phyloP scores from a whole-genome alignment of 169 alveolate genomes.

The Eimeria praecox region DNA sequence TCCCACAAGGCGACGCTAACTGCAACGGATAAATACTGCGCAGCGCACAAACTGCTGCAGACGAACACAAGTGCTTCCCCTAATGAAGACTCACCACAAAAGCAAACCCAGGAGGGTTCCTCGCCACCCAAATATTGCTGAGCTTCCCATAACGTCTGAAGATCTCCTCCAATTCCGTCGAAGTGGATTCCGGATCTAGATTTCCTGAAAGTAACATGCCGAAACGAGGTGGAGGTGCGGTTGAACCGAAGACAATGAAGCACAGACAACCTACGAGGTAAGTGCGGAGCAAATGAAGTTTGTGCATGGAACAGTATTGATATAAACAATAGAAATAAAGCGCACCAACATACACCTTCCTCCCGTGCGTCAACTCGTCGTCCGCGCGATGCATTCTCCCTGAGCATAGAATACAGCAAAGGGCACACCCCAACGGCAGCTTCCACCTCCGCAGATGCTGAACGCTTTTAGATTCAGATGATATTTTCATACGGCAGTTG shows the following conservation, averaged over 20 bases:
- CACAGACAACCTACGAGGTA: background rate
- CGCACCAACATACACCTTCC: conserved; percentile 75
- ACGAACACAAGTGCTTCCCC: background rate
- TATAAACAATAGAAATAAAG: background rate
- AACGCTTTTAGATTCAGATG: background rate
- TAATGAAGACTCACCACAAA: conserved; percentile 69
- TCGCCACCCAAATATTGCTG: conserved; percentile 84
- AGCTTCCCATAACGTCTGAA: conserved; percentile 81
- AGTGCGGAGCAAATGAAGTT: background rate
- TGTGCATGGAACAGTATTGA: background rate
- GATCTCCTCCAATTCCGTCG: conserved; percentile 77
- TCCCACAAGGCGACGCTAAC: too few relatives aligned
- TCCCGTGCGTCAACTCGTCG: conserved; percentile 50
- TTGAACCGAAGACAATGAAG: background rate
- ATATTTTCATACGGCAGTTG: too few relatives aligned
- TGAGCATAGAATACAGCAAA: background rate
- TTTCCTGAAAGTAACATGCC: conserved; percentile 40
- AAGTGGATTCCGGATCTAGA: conserved; percentile 66
- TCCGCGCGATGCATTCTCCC: conserved; percentile 68
- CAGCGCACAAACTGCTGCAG: background rate
- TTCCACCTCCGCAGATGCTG: background rate
- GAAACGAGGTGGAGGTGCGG: background rate
- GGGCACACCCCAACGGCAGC: background rate
- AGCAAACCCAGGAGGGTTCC: conserved; percentile 85
- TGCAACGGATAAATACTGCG: background rate